phyloP scores from a whole-genome alignment of 2,329 filamentous ascomycete species.

The Aureobasidium pullulans region DNA sequence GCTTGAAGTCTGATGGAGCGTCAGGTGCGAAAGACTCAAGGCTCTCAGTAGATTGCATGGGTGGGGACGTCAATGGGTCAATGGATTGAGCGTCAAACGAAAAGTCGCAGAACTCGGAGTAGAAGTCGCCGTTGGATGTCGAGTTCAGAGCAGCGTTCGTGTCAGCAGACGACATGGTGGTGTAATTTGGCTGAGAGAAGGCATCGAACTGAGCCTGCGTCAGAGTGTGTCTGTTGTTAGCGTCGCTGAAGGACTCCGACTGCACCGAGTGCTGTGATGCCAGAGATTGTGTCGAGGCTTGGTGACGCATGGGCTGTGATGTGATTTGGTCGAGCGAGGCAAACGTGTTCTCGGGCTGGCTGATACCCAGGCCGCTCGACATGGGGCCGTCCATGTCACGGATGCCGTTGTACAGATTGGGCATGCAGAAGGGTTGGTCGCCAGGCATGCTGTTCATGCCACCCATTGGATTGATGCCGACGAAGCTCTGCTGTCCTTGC shows the following conservation, averaged over 20 bases:
- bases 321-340: conserved; percentile 7
- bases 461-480: conserved; percentile 11
- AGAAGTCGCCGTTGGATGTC: conserved; percentile 10
- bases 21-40: conserved; percentile 6
- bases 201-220: conserved; percentile 32
- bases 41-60: not conserved
- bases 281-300: conserved; percentile 7
- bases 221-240: conserved; percentile 28
- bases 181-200: conserved; percentile 21
- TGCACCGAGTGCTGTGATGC: not conserved
- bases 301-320: conserved; percentile 1
- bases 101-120: conserved; percentile 14
- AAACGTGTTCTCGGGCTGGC: not conserved
- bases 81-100: not conserved
- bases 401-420: conserved; percentile 27
- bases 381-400: conserved; percentile 17
- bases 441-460: conserved; percentile 20
- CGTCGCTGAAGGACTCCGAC: conserved; percentile 12
- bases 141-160: not conserved
- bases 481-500: conserved; percentile 12
- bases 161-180: not conserved
- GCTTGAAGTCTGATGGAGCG: not conserved
- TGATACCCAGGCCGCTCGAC: conserved; percentile 15
- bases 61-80: conserved; percentile 3
- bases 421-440: conserved; percentile 26